Conservation (phyloP, 345 rosid species). For the Kandelia obovata region DNA sequence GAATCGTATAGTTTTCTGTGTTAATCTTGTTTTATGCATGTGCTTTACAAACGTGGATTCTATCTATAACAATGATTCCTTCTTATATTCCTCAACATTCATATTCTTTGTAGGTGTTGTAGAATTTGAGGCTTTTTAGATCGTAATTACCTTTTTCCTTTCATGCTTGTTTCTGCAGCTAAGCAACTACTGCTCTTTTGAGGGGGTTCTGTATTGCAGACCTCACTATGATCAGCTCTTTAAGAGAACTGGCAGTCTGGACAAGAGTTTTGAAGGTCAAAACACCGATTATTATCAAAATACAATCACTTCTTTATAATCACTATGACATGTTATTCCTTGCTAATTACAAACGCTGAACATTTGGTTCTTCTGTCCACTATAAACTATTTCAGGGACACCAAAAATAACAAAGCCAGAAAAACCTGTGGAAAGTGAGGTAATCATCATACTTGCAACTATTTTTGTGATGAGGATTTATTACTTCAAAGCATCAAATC, state of each 20-base stretch:
- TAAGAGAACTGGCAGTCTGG: conserved; percentile 64
- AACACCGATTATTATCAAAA: background rate
- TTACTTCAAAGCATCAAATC: background rate
- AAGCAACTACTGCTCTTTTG: conserved; percentile 55
- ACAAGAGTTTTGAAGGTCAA: conserved; percentile 62
- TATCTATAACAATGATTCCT: too few species aligned
- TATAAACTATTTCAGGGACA: conserved; percentile 34
- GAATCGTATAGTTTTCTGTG: too few species aligned
- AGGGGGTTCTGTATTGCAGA: conserved; percentile 65
- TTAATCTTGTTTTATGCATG: too few species aligned
- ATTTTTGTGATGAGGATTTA: background rate
- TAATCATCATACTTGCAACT: conserved; percentile 7
- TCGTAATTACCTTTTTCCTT: background rate
- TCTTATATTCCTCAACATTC: too few species aligned
- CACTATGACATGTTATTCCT: background rate
- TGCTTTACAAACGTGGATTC: too few species aligned
- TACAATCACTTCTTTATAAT: background rate
- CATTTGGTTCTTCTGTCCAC: background rate
- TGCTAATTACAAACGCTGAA: too few species aligned
- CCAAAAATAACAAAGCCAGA: conserved; percentile 57
- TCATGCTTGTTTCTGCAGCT: conserved; percentile 32
- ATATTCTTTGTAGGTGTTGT: too few species aligned
- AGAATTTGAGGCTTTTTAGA: background rate
- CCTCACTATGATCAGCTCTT: conserved; percentile 67
- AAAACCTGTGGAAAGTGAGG: conserved; percentile 42